A percentile compares a stretch with the other conserved stretches of the same genome.
phyloP scores from a whole-genome alignment of 352 stramenopile species.

The Phytophthora tubulina region DNA sequence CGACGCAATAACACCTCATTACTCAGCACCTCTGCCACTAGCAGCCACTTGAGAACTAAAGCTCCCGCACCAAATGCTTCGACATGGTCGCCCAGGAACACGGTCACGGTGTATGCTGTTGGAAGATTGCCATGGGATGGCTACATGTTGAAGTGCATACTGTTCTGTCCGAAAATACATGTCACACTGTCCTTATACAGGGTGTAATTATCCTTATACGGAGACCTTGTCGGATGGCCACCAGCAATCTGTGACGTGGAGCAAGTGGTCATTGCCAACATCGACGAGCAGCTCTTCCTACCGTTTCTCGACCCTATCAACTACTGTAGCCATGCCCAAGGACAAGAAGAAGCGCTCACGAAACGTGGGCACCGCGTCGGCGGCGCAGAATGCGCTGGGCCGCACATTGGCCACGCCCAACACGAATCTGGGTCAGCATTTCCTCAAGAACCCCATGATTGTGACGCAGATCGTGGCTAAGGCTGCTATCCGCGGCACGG shows the following conservation, averaged over 20 bases:
- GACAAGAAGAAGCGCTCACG: conserved; percentile 91
- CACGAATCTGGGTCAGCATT: conserved; percentile 98
- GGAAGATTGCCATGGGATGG: neutral
- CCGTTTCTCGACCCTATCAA: neutral
- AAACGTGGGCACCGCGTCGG: conserved; percentile 69
- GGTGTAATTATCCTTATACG: conserved; percentile 17
- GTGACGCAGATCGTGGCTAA: conserved; percentile 98
- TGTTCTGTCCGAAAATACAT: neutral
- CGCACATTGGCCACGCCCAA: conserved; percentile 97
- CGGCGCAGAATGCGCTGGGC: conserved; percentile 82
- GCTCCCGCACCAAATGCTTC: too few relatives aligned
- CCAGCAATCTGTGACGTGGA: conserved; percentile 48
- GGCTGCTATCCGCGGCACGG: conserved; percentile 94
- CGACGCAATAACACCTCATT: conserved; percentile 19
- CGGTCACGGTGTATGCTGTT: too few relatives aligned
- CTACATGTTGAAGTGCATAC: conserved; percentile 7
- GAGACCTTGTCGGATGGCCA: conserved; percentile 32
- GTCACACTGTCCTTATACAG: conserved; percentile 7
- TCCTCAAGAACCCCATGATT: conserved; percentile 99
- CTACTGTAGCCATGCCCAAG: conserved; percentile 70
- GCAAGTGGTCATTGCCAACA: conserved; percentile 16
- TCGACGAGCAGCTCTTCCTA: conserved; percentile 1
- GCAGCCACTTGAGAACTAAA: neutral
- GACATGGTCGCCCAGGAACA: too few relatives aligned
- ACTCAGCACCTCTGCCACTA: neutral